phyloP scores from a whole-genome alignment of 306 rosid species.

The Cucumis melo region DNA sequence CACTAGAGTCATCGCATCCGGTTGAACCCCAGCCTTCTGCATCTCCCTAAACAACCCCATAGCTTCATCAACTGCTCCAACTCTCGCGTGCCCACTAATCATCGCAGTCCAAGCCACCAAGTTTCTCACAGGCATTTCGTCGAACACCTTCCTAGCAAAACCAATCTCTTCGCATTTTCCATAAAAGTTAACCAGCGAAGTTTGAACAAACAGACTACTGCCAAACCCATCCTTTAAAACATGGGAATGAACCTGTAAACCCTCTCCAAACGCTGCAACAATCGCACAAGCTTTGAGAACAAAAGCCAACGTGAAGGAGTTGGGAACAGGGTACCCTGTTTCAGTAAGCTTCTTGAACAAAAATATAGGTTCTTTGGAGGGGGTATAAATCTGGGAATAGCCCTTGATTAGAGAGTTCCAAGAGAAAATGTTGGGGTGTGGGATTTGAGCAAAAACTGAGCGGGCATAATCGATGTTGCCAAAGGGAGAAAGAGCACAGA shows the following conservation, averaged over 20 bases:
- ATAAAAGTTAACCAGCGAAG: slow-evolving; percentile 12
- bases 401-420: slow-evolving; percentile 16
- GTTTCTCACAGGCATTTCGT: slow-evolving; percentile 18
- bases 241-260: slow-evolving; percentile 7
- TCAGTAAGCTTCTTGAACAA: slow-evolving; percentile 6
- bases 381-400: slow-evolving; percentile 1
- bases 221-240: slow-evolving; percentile 12
- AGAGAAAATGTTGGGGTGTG: slow-evolving; percentile 8
- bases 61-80: slow-evolving; percentile 6
- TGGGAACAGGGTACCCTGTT: slow-evolving; percentile 10
- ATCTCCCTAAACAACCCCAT: slow-evolving; percentile 12
- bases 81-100: slow-evolving; percentile 13
- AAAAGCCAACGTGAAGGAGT: slow-evolving; percentile 15
- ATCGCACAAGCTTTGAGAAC: slow-evolving; percentile 18
- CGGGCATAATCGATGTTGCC: slow-evolving; percentile 13
- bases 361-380: slow-evolving; percentile 12
- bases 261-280: slow-evolving; percentile 5
- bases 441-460: not conserved
- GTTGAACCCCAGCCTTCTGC: slow-evolving; percentile 14
- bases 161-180: slow-evolving; percentile 8
- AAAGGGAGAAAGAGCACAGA: slow-evolving; percentile 14
- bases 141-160: slow-evolving; percentile 7
- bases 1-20: slow-evolving; percentile 11
- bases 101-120: slow-evolving; percentile 15
- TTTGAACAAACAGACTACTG: slow-evolving; percentile 9